phyloP scores from a whole-genome alignment of 805 yeast genomes.

The Lipomyces sp. region DNA sequence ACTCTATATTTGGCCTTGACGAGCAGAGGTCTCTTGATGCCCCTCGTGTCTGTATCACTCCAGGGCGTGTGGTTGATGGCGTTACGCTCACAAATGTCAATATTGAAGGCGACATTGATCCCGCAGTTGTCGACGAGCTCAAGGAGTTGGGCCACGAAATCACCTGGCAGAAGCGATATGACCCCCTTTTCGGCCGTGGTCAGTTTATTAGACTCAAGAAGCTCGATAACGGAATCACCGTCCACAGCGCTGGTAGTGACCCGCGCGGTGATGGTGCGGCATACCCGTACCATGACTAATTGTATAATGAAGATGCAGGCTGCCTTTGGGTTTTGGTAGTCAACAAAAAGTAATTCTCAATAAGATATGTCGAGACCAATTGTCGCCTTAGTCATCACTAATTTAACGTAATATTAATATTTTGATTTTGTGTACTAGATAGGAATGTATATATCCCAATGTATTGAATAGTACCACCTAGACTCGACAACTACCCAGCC shows the following conservation, averaged over 20 bases:
- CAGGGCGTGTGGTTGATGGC: slow-evolving; percentile 68
- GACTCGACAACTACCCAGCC: slow-evolving; percentile 19
- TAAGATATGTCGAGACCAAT: background rate
- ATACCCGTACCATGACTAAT: slow-evolving; percentile 30
- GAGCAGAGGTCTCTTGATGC: slow-evolving; percentile 79
- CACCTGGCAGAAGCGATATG: slow-evolving; percentile 41
- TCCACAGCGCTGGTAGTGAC: slow-evolving; percentile 76
- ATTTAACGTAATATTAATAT: background rate
- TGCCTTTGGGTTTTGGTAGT: background rate
- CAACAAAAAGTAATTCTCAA: background rate
- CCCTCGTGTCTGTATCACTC: slow-evolving; percentile 69
- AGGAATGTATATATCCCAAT: background rate
- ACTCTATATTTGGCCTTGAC: slow-evolving; percentile 63
- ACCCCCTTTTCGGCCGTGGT: slow-evolving; percentile 53
- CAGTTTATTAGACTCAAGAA: slow-evolving; percentile 62
- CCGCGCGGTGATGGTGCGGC: slow-evolving; percentile 87
- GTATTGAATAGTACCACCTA: background rate
- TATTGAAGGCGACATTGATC: slow-evolving; percentile 67
- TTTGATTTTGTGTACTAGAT: background rate
- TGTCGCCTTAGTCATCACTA: background rate
- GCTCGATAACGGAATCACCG: slow-evolving; percentile 48
- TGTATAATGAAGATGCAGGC: background rate
- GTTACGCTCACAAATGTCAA: slow-evolving; percentile 60
- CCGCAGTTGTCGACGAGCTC: slow-evolving; percentile 54
- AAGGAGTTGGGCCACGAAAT: slow-evolving; percentile 63